phyloP scores from a whole-genome alignment of 768 basidiomycete species.

The Trametes elegans region DNA sequence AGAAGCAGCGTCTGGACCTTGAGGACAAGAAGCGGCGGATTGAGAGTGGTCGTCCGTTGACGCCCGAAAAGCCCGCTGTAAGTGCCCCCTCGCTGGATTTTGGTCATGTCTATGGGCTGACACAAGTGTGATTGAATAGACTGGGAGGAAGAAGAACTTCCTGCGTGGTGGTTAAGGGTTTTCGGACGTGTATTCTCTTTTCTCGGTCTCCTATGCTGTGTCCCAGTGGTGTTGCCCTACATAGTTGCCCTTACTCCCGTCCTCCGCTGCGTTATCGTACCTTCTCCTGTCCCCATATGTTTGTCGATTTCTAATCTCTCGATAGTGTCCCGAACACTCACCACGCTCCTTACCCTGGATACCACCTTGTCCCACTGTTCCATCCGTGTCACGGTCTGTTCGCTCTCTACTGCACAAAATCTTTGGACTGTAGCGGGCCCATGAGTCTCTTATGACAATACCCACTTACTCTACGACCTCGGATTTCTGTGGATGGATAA shows the following conservation, averaged over 20 bases:
- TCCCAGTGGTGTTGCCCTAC: constrained; percentile 30
- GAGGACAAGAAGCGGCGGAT: constrained; percentile 98
- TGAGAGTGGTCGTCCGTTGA: constrained; percentile 91
- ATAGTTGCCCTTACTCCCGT: constrained; percentile 25
- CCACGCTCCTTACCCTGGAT: constrained; percentile 37
- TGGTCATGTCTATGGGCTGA: background rate
- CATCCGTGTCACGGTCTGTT: constrained; percentile 25
- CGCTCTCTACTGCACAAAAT: constrained; percentile 24
- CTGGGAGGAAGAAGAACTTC: constrained; percentile 74
- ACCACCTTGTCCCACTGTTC: constrained; percentile 26
- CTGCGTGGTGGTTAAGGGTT: constrained; percentile 57
- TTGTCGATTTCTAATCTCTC: constrained; percentile 22
- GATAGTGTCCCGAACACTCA: constrained; percentile 44
- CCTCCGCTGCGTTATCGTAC: constrained; percentile 41
- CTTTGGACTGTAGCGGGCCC: constrained; percentile 26
- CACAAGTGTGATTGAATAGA: constrained; percentile 32
- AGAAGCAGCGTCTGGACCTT: constrained; percentile 92
- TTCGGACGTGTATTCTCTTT: constrained; percentile 30
- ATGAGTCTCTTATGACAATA: constrained; percentile 29
- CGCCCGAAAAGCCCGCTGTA: constrained; percentile 89
- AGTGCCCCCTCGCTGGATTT: constrained; percentile 32
- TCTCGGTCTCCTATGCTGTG: constrained; percentile 34
- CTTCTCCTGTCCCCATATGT: constrained; percentile 32
- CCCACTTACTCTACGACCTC: constrained; percentile 23
- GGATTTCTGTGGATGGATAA: background rate